Conservation (phyloP, 78 protist genomes). For the Corallochytrium limacisporum region DNA sequence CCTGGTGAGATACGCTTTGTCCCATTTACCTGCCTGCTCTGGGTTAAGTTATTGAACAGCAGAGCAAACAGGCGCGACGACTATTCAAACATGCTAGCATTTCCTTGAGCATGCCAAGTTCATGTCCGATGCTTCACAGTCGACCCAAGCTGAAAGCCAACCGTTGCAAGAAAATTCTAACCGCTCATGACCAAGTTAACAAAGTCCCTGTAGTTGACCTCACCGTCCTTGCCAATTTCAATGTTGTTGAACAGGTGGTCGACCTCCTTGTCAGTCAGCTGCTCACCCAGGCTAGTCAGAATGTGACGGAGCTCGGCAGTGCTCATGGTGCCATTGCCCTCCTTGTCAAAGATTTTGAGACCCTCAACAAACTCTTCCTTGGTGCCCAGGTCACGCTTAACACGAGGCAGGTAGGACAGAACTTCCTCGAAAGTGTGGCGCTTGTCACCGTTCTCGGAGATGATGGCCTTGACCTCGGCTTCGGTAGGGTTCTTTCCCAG, state of each 20-base stretch:
- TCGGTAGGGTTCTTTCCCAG: slow-evolving; percentile 53
- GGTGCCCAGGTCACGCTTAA: slow-evolving; percentile 3
- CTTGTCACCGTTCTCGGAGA: not conserved
- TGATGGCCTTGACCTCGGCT: slow-evolving; percentile 37
- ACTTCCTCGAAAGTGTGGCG: slow-evolving; percentile 16
- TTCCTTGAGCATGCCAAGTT: no score
- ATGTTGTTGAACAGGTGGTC: slow-evolving; percentile 12
- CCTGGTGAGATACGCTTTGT: no score
- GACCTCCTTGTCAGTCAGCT: slow-evolving; percentile 56
- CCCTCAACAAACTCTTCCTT: slow-evolving; percentile 27
- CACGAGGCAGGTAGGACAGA: not conserved
- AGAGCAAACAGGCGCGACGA: no score
- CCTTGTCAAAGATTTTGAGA: slow-evolving; percentile 56
- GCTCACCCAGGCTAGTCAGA: slow-evolving; percentile 65
- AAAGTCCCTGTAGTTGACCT: slow-evolving; percentile 27
- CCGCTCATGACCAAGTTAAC: slow-evolving; percentile 17
- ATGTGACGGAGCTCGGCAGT: slow-evolving; percentile 38
- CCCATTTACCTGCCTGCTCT: no score
- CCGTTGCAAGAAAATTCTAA: no score
- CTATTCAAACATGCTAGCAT: no score
- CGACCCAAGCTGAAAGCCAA: no score
- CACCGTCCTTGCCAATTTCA: slow-evolving; percentile 14
- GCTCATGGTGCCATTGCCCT: slow-evolving; percentile 57
- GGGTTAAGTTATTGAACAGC: no score
- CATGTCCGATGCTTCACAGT: no score